phyloP scores from a whole-genome alignment of 352 stramenopile species.

The Phytopythium cucurbitacearum region DNA sequence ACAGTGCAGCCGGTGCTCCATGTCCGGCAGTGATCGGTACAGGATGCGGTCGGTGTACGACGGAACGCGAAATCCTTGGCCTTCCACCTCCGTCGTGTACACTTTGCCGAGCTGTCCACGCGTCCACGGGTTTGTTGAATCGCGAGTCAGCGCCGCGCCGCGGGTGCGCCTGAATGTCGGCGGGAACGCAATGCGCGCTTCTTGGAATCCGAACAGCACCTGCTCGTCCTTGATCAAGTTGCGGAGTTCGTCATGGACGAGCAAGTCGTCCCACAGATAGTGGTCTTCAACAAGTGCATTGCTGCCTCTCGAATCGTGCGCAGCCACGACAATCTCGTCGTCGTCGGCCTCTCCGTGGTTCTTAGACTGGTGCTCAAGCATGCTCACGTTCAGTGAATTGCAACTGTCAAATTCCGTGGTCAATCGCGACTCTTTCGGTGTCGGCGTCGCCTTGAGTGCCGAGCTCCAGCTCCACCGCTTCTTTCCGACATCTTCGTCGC shows the following conservation, averaged over 20 bases:
- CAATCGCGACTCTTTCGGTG: not conserved
- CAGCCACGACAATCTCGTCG: slow-evolving; percentile 2
- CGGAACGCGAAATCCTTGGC: slow-evolving; percentile 63
- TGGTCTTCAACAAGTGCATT: slow-evolving; percentile 34
- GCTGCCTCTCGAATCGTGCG: slow-evolving; percentile 24
- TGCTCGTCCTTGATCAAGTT: slow-evolving; percentile 43
- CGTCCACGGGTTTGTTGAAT: slow-evolving; percentile 1
- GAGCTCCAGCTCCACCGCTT: slow-evolving; percentile 22
- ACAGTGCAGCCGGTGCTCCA: slow-evolving; percentile 58
- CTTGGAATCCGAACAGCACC: slow-evolving; percentile 77
- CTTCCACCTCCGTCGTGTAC: slow-evolving; percentile 56
- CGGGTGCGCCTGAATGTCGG: slow-evolving; percentile 72
- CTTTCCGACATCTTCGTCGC: not conserved
- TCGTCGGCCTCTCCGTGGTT: slow-evolving; percentile 4
- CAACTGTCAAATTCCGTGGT: too few species aligned
- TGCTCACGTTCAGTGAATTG: slow-evolving; percentile 20
- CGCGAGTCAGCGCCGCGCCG: slow-evolving; percentile 20
- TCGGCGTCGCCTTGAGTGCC: slow-evolving; percentile 6
- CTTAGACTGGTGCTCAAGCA: slow-evolving; percentile 31
- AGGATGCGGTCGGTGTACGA: slow-evolving; percentile 91
- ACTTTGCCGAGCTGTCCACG: slow-evolving; percentile 30
- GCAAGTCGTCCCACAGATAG: slow-evolving; percentile 55
- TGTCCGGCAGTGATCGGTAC: slow-evolving; percentile 70
- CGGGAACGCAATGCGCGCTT: slow-evolving; percentile 70
- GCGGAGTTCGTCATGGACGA: slow-evolving; percentile 68